A percentile compares a stretch with the other conserved stretches of the same genome.
Conservation (phyloP, 495 filamentous ascomycete genomes). For the Daldinia caldariorum region DNA sequence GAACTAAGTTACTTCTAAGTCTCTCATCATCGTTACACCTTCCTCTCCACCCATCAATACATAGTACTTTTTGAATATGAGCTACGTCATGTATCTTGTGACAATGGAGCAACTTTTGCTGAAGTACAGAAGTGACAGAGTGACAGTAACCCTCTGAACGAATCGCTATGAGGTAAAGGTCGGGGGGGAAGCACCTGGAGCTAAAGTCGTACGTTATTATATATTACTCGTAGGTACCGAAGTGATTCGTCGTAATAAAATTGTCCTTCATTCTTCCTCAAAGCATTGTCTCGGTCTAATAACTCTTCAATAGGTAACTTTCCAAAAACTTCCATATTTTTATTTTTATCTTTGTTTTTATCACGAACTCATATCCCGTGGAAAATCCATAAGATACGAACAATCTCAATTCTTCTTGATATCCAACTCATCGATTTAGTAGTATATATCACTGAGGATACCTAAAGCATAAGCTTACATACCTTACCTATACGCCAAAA, state of each 20-base stretch:
- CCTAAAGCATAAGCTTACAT: conserved; percentile 14
- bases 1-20: conserved; percentile 28
- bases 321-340: conserved; percentile 18
- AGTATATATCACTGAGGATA: no score
- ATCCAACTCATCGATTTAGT: conserved; percentile 9
- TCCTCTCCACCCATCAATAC: conserved; percentile 22
- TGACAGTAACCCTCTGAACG: conserved; percentile 27
- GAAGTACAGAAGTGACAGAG: conserved; percentile 20
- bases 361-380: neutral
- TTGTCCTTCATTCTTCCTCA: conserved; percentile 14
- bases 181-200: conserved; percentile 21
- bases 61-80: conserved; percentile 22
- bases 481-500: conserved; percentile 23
- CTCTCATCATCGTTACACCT: conserved; percentile 16
- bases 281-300: conserved; percentile 25
- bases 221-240: conserved; percentile 14
- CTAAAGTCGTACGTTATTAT: conserved; percentile 30
- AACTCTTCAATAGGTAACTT: conserved; percentile 5
- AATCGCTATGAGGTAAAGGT: conserved; percentile 22
- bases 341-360: neutral
- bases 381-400: neutral
- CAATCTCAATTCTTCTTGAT: conserved; percentile 6
- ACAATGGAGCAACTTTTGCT: conserved; percentile 27
- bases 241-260: conserved; percentile 26
- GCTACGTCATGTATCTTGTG: conserved; percentile 44